Conservation (phyloP, 176 grass and related monocot genomes). For the Tuctoria greenei region DNA sequence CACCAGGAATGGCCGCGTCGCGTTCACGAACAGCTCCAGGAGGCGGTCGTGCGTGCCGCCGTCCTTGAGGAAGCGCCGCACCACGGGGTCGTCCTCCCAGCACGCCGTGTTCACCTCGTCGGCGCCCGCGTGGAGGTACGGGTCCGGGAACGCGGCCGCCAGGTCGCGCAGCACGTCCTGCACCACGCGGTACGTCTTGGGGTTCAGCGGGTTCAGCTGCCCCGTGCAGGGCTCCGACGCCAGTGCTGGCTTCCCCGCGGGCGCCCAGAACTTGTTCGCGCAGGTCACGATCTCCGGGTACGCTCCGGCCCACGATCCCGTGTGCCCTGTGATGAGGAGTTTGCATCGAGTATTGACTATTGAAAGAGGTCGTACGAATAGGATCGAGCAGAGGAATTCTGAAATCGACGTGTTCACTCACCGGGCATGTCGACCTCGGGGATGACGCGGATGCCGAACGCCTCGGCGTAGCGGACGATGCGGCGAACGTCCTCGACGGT, state of each 20-base stretch:
- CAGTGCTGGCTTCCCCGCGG: constrained; percentile 48
- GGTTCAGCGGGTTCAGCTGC: constrained; percentile 81
- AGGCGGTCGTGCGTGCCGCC: constrained; percentile 72
- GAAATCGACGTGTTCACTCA: constrained; percentile 18
- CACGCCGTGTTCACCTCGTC: constrained; percentile 94
- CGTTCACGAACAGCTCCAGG: constrained; percentile 80
- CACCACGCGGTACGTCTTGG: constrained; percentile 76
- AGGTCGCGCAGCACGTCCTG: constrained; percentile 69
- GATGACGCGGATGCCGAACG: constrained; percentile 73
- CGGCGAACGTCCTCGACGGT: constrained; percentile 61
- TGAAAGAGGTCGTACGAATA: background rate
- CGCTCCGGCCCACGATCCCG: constrained; percentile 78
- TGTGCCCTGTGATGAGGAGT: constrained; percentile 58
- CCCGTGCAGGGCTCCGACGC: constrained; percentile 85
- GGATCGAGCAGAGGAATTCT: background rate
- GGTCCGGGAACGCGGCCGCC: constrained; percentile 63
- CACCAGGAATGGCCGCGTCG: constrained; percentile 64
- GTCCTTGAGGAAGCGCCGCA: constrained; percentile 47
- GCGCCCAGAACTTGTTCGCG: constrained; percentile 82
- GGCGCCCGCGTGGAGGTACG: constrained; percentile 70
- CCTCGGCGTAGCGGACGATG: constrained; percentile 56
- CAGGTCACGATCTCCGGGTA: constrained; percentile 95
- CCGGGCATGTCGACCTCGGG: constrained; percentile 95
- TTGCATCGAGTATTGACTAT: background rate
- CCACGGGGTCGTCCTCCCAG: constrained; percentile 75